Conservation (phyloP, 176 grass and related monocot genomes). For the Cenchrus purpureus region DNA sequence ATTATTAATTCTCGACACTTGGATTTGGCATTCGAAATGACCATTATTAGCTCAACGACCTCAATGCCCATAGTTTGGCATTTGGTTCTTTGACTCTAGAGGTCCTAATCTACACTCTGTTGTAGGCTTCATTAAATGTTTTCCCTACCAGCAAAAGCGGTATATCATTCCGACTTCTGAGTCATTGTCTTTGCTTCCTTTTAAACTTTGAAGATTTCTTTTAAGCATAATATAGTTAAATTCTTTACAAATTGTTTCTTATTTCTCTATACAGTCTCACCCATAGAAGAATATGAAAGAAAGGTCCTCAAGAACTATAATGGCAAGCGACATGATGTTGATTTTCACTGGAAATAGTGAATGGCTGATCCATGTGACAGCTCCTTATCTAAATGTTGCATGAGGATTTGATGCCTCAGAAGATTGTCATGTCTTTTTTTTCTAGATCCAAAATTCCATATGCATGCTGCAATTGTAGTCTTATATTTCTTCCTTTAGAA, state of each 20-base stretch:
- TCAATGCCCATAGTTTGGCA: neutral
- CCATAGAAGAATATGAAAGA: no score
- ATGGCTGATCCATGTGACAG: neutral
- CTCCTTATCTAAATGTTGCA: neutral
- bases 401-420: neutral
- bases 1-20: neutral
- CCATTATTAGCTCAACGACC: neutral
- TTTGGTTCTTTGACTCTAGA: neutral
- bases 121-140: neutral
- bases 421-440: neutral
- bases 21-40: neutral
- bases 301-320: no score
- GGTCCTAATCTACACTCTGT: neutral
- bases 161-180: constrained; percentile 11
- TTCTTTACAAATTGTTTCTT: no score
- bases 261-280: no score
- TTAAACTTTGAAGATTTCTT: no score
- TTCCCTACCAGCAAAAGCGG: constrained; percentile 19
- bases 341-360: no score
- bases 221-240: no score
- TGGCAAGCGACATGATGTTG: no score
- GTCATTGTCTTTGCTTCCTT: neutral
- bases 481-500: neutral
- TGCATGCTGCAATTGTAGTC: neutral
- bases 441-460: neutral